Conservation (phyloP, 2,329 filamentous ascomycete genomes). For the Paecilomyces niveus region DNA sequence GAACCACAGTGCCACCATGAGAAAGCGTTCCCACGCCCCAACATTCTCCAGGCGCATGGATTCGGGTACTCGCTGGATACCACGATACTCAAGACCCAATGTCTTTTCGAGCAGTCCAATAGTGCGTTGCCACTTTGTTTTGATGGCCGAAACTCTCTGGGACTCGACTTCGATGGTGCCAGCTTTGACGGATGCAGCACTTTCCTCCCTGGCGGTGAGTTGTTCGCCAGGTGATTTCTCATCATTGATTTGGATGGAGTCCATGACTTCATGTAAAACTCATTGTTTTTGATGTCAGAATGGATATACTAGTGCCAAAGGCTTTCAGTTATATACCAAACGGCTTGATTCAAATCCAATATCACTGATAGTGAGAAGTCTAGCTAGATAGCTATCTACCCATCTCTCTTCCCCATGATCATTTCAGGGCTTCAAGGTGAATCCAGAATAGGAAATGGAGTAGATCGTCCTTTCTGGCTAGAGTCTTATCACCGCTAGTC, state of each 20-base stretch:
- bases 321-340: neutral
- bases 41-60: constrained; percentile 40
- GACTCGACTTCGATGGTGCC: neutral
- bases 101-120: neutral
- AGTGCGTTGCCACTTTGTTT: neutral
- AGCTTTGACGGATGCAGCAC: neutral
- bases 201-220: neutral
- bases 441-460: too few species aligned
- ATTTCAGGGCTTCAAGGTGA: too few species aligned
- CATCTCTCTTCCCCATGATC: neutral
- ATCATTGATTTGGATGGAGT: neutral
- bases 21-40: constrained; percentile 17
- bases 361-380: neutral
- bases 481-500: too few species aligned
- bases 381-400: too few species aligned
- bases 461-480: too few species aligned
- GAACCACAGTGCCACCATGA: constrained; percentile 22
- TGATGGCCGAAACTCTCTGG: neutral
- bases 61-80: constrained; percentile 47
- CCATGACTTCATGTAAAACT: neutral
- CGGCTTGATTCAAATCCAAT: neutral
- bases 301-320: neutral
- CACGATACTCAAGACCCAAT: constrained; percentile 41
- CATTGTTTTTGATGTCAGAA: too few species aligned
- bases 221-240: neutral